These are phyloP conservation scores for Xylaria sp. DNA, from an alignment of 2,329 filamentous ascomycete genomes.

Conservation along the genomic window DNA sequence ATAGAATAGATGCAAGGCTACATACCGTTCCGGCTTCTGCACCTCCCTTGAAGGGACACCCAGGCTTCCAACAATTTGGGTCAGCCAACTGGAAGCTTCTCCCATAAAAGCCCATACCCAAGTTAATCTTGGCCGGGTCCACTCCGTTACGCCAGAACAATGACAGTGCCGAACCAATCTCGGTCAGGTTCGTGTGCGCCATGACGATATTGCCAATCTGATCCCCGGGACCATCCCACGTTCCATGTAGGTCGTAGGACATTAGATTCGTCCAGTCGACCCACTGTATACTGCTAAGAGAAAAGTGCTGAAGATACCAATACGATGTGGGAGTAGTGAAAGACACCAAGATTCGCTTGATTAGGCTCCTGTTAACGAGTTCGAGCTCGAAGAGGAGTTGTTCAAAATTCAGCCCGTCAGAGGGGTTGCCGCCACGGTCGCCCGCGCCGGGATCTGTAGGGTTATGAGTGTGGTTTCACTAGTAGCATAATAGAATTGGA, in stretches of 20 bases:
- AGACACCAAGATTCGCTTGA: conserved; percentile 22
- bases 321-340: conserved; percentile 41
- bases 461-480: not conserved
- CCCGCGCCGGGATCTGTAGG: conserved; percentile 37
- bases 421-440: conserved; percentile 41
- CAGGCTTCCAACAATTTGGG: conserved; percentile 40
- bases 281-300: conserved; percentile 33
- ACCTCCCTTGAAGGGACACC: conserved; percentile 39
- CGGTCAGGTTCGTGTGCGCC: conserved; percentile 60
- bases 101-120: conserved; percentile 55
- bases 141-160: conserved; percentile 60
- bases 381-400: conserved; percentile 57
- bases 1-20: no score
- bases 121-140: conserved; percentile 52
- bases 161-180: conserved; percentile 56
- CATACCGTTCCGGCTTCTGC: conserved; percentile 36
- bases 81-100: conserved; percentile 40
- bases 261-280: conserved; percentile 50
- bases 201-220: conserved; percentile 41
- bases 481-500: not conserved
- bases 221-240: conserved; percentile 51
- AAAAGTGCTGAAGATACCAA: conserved; percentile 48
- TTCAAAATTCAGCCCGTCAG: conserved; percentile 42
- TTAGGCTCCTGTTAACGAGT: not conserved
- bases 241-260: conserved; percentile 57